phyloP scores from a whole-genome alignment of 2,329 filamentous ascomycete genomes.

The Trichoderma sp. region DNA sequence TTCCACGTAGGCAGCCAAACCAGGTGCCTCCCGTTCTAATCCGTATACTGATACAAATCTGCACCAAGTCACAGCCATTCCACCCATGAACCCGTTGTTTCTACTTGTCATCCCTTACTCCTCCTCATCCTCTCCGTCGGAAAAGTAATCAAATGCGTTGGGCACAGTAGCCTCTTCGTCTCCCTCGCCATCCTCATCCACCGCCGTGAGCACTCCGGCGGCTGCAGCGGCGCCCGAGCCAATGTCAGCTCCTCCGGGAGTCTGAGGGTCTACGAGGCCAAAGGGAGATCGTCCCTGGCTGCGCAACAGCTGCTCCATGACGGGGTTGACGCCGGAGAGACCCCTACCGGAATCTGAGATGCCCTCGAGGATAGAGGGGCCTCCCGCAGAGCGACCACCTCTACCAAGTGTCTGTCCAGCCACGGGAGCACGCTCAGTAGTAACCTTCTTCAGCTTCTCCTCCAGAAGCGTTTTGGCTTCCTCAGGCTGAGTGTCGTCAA shows the following conservation, averaged over 20 bases:
- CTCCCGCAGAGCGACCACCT: slow-evolving; percentile 31
- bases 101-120: slow-evolving; percentile 23
- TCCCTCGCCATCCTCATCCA: slow-evolving; percentile 79
- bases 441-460: slow-evolving; percentile 84
- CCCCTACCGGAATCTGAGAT: slow-evolving; percentile 34
- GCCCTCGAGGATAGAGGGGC: slow-evolving; percentile 38
- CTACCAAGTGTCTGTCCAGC: slow-evolving; percentile 38
- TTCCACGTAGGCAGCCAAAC: neutral
- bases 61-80: neutral
- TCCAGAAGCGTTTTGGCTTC: slow-evolving; percentile 81
- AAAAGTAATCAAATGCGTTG: slow-evolving; percentile 74
- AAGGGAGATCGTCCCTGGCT: slow-evolving; percentile 37
- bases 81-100: neutral
- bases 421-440: slow-evolving; percentile 59
- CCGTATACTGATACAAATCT: slow-evolving; percentile 12
- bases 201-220: slow-evolving; percentile 76
- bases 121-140: slow-evolving; percentile 55
- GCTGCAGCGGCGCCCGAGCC: slow-evolving; percentile 63
- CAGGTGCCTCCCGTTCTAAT: slow-evolving; percentile 9
- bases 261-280: slow-evolving; percentile 30
- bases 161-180: slow-evolving; percentile 70
- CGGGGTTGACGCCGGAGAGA: slow-evolving; percentile 31
- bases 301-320: slow-evolving; percentile 45
- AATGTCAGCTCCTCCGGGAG: slow-evolving; percentile 38
- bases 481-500: slow-evolving; percentile 76